These are phyloP conservation scores for Bipolaris oryzae DNA, from an alignment of 2,329 filamentous ascomycete genomes.

Conservation along the genomic window DNA sequence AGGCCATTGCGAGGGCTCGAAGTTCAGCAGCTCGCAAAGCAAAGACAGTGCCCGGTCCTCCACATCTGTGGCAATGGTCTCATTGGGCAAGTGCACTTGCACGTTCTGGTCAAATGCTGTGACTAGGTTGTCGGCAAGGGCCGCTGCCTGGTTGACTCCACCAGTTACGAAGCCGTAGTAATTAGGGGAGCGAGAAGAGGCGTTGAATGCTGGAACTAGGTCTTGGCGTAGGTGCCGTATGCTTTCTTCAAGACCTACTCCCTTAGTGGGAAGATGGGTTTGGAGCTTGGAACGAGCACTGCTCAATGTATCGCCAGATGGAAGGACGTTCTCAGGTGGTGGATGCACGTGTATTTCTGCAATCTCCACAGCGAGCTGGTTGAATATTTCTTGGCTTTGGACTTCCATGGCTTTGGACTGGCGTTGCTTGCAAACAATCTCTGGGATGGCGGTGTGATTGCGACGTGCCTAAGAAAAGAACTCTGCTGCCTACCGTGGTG, in stretches of 20 bases:
- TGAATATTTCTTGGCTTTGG: conserved; percentile 19
- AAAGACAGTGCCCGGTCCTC: conserved; percentile 75
- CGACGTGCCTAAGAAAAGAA: background rate
- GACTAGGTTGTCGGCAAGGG: conserved; percentile 84
- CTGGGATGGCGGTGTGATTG: background rate
- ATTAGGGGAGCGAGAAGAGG: conserved; percentile 58
- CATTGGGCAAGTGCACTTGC: conserved; percentile 76
- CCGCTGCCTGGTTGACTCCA: conserved; percentile 76
- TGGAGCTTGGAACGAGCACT: conserved; percentile 46
- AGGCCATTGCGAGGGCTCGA: conserved; percentile 65
- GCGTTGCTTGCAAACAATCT: background rate
- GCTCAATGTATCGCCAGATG: conserved; percentile 35
- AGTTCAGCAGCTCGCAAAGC: conserved; percentile 68
- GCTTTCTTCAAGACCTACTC: conserved; percentile 53
- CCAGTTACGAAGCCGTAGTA: conserved; percentile 91
- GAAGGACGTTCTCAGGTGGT: conserved; percentile 42
- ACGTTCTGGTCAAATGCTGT: conserved; percentile 83
- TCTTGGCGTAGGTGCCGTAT: conserved; percentile 54
- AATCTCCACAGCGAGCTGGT: conserved; percentile 31
- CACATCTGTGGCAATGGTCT: conserved; percentile 76
- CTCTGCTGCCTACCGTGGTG: background rate
- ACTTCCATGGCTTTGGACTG: conserved; percentile 16
- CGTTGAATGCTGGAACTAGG: conserved; percentile 66
- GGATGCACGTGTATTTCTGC: conserved; percentile 29
- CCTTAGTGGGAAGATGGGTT: conserved; percentile 45